A percentile compares a stretch with the other conserved stretches of the same genome.
These are phyloP conservation scores for Mycena sanguinolenta DNA, from an alignment of 768 basidiomycete genomes.

Conservation along the genomic window DNA sequence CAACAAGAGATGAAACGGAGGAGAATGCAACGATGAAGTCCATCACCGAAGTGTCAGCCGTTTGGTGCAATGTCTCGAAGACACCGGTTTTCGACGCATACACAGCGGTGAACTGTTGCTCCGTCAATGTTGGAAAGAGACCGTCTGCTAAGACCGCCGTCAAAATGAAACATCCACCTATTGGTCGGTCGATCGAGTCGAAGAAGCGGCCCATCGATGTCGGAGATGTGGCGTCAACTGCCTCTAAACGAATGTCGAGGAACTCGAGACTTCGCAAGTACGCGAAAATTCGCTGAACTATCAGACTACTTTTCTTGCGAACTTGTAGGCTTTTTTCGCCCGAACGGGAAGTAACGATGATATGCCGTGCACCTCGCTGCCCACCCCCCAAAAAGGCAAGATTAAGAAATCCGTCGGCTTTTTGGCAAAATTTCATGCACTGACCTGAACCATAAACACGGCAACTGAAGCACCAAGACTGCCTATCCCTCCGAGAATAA, in stretches of 20 bases:
- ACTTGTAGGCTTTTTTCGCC: conserved; percentile 47
- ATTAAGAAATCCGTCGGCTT: too few relatives aligned
- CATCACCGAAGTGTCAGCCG: conserved; percentile 42
- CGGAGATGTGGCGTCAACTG: conserved; percentile 46
- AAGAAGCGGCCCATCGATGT: conserved; percentile 40
- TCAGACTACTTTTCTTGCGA: conserved; percentile 39
- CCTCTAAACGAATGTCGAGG: conserved; percentile 45
- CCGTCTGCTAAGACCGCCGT: conserved; percentile 48
- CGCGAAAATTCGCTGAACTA: conserved; percentile 42
- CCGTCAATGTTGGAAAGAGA: conserved; percentile 46
- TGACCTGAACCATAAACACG: not conserved
- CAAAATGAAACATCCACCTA: conserved; percentile 51
- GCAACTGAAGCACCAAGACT: not conserved
- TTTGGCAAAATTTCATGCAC: not conserved
- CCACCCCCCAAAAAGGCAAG: too few relatives aligned
- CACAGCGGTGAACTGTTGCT: conserved; percentile 44
- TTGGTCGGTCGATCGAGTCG: conserved; percentile 33
- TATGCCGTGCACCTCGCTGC: conserved; percentile 54
- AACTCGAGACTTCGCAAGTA: conserved; percentile 46
- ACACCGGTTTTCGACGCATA: conserved; percentile 47
- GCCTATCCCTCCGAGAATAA: not conserved
- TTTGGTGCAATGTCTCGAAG: conserved; percentile 44
- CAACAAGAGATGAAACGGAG: conserved; percentile 49
- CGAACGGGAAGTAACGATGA: conserved; percentile 53
- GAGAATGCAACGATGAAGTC: conserved; percentile 55